Percentiles rank a stretch among this genome's conserved stretches.
phyloP scores from a whole-genome alignment of 176 grass and related monocot species.

The Rhynchospora pubera region DNA sequence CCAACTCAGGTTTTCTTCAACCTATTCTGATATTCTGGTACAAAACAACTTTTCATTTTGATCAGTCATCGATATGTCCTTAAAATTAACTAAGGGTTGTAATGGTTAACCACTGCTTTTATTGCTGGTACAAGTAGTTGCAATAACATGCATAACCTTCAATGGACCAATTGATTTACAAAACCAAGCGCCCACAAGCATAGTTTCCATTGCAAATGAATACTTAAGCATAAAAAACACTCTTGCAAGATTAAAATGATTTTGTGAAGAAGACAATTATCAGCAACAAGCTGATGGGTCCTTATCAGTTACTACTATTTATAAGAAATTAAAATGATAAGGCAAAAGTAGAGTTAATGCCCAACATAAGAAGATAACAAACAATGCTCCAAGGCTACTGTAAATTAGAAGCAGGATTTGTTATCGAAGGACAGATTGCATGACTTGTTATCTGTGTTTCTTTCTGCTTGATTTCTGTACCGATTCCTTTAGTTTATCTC shows the following conservation, averaged over 20 bases:
- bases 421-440: no score
- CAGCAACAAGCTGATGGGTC: no score
- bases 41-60: neutral
- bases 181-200: neutral
- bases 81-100: neutral
- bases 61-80: neutral
- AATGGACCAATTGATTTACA: neutral
- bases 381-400: no score
- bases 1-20: conserved; percentile 21
- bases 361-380: no score
- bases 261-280: no score
- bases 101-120: neutral
- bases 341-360: no score
- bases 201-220: neutral
- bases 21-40: neutral
- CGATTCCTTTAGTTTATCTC: no score
- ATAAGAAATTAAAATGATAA: no score
- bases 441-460: no score
- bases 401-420: no score
- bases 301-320: no score
- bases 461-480: no score
- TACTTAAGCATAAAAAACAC: neutral
- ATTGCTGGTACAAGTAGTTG: neutral
- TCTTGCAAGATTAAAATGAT: neutral
- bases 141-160: neutral